Conservation (phyloP, 148 eudicot species). For the Polygonum aviculare region DNA sequence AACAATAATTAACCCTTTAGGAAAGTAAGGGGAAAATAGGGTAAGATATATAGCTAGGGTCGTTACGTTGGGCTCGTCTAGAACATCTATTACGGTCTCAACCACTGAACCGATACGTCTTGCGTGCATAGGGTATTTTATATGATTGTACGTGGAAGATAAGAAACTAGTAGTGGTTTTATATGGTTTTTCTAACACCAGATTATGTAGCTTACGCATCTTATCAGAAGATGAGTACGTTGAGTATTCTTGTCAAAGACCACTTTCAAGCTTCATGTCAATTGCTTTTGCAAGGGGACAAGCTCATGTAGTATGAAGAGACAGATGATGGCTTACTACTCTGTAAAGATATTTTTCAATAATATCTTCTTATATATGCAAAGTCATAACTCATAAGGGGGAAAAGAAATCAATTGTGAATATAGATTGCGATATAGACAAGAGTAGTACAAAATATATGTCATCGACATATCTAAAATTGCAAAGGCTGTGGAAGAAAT, state of each 20-base stretch:
- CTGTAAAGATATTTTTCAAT: not conserved
- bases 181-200: too few species aligned
- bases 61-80: too few species aligned
- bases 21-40: too few species aligned
- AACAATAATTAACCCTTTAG: too few species aligned
- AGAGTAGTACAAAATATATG: not conserved
- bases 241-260: not conserved
- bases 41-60: too few species aligned
- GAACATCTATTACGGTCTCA: too few species aligned
- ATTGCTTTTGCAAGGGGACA: not conserved
- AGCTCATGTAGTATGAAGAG: not conserved
- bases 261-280: not conserved
- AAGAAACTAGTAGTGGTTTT: too few species aligned
- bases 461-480: not conserved
- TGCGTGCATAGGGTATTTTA: too few species aligned
- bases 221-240: not conserved
- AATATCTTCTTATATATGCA: not conserved
- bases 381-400: not conserved
- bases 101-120: too few species aligned
- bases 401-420: too few species aligned
- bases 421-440: not conserved
- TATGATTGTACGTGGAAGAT: too few species aligned
- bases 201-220: not conserved
- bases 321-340: not conserved
- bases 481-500: too few species aligned